These are phyloP conservation scores for Pharnaceum exiguum DNA, from an alignment of 148 eudicot genomes.

Conservation along the genomic window DNA sequence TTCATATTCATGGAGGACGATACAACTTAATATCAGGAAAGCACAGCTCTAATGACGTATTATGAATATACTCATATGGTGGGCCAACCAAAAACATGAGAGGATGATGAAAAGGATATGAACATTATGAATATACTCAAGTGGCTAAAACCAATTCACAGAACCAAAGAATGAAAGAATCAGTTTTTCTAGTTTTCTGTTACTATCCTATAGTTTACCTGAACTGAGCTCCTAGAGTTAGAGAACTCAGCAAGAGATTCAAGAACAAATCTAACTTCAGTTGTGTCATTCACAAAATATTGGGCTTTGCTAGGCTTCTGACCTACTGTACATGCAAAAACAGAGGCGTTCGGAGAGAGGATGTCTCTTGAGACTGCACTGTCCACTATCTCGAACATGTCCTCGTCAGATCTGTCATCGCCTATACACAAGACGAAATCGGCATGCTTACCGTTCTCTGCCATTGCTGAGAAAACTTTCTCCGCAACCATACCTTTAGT, in stretches of 20 bases:
- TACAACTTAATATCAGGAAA: too few relatives aligned
- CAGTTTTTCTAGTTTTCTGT: background rate
- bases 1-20: too few relatives aligned
- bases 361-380: conserved; percentile 17
- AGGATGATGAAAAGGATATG: too few relatives aligned
- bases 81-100: too few relatives aligned
- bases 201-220: too few relatives aligned
- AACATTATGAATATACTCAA: too few relatives aligned
- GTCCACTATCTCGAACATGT: conserved; percentile 36
- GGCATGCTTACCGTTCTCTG: conserved; percentile 26
- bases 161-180: conserved; percentile 20
- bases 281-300: conserved; percentile 36
- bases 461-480: conserved; percentile 27
- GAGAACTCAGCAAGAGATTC: conserved; percentile 29
- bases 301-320: conserved; percentile 41
- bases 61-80: too few relatives aligned
- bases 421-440: conserved; percentile 34
- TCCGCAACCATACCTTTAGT: conserved; percentile 37
- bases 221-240: conserved; percentile 15
- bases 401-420: conserved; percentile 34
- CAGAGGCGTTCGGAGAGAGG: conserved; percentile 19
- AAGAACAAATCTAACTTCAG: conserved; percentile 30
- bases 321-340: conserved; percentile 38
- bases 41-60: too few relatives aligned
- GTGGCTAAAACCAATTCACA: too few relatives aligned